A percentile compares a stretch with the other conserved stretches of the same genome.
Conservation (phyloP, 176 grass and related monocot genomes). For the Poa annua region DNA sequence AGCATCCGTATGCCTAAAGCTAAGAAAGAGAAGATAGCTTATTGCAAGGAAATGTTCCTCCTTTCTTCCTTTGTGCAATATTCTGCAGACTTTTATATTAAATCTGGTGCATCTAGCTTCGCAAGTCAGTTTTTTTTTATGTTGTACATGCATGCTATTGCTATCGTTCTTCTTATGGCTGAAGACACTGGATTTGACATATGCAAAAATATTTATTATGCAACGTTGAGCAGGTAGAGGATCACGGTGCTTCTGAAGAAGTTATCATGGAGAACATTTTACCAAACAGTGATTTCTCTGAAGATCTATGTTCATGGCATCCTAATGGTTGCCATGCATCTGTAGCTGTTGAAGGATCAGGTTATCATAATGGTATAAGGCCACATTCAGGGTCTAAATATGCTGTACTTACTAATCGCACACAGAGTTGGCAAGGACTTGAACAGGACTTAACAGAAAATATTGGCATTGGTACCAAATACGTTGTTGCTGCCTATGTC, state of each 20-base stretch:
- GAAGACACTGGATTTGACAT: background rate
- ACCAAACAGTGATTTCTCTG: constrained; percentile 82
- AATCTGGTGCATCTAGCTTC: constrained; percentile 17
- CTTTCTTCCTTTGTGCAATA: background rate
- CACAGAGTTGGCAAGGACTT: constrained; percentile 83
- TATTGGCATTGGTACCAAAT: constrained; percentile 61
- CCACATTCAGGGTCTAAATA: constrained; percentile 77
- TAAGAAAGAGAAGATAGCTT: background rate
- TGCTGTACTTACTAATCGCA: constrained; percentile 77
- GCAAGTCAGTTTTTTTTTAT: background rate
- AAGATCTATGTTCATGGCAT: constrained; percentile 72
- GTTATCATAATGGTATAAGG: constrained; percentile 69
- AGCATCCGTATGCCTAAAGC: background rate
- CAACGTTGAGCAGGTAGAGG: constrained; percentile 55
- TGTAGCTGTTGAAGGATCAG: constrained; percentile 67
- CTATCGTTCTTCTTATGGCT: background rate
- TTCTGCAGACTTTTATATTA: constrained; percentile 10
- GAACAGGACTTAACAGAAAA: constrained; percentile 84
- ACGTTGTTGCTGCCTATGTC: constrained; percentile 65
- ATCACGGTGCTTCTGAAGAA: constrained; percentile 27
- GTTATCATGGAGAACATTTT: constrained; percentile 75
- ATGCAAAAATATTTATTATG: constrained; percentile 6
- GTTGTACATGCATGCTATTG: constrained; percentile 10
- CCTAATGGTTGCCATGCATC: constrained; percentile 74
- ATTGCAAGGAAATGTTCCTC: background rate